Evolutionary conservation across 2,329 filamentous ascomycete genomes (phyloP).

Genomic region (Rasamsonia emersonii): DNA sequence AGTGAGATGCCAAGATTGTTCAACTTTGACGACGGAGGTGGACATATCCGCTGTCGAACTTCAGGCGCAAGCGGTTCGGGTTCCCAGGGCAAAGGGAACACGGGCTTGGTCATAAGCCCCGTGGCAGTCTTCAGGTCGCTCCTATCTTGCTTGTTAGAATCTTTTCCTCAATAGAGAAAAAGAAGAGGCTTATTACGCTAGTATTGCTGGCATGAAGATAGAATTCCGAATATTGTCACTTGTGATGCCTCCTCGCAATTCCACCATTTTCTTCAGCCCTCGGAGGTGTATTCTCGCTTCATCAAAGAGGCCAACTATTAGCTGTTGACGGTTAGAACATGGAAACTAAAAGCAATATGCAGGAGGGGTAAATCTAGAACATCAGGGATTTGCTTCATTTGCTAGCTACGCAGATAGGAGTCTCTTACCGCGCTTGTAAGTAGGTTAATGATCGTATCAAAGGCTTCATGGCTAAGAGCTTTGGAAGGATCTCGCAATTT

Average conservation of each 20-base stretch:
- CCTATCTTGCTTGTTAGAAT: slow-evolving; percentile 12
- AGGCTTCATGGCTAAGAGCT: slow-evolving; percentile 23
- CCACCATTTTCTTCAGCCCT: slow-evolving; percentile 30
- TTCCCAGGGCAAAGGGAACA: slow-evolving; percentile 27
- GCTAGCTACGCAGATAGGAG: not conserved
- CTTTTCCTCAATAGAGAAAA: not conserved
- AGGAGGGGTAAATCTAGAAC: not conserved
- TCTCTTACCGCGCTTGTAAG: slow-evolving; percentile 26
- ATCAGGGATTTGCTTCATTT: not conserved
- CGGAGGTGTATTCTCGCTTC: slow-evolving; percentile 31
- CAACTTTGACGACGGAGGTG: slow-evolving; percentile 16
- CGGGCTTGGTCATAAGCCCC: slow-evolving; percentile 24
- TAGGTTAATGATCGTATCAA: slow-evolving; percentile 31
- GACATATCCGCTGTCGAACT: slow-evolving; percentile 20
- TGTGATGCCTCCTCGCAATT: slow-evolving; percentile 26
- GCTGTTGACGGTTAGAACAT: slow-evolving; percentile 15
- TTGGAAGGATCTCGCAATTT: slow-evolving; percentile 21
- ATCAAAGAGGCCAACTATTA: slow-evolving; percentile 29
- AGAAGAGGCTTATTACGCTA: slow-evolving; percentile 17
- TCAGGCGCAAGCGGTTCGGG: slow-evolving; percentile 20
- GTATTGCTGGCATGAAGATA: slow-evolving; percentile 18
- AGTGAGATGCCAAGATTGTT: slow-evolving; percentile 20
- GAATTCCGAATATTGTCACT: slow-evolving; percentile 17
- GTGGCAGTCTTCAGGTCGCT: slow-evolving; percentile 27
- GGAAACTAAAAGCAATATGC: not conserved